Evolutionary conservation across 2,329 filamentous ascomycete genomes (phyloP).

Genomic region (Hypoxylon sp.): DNA sequence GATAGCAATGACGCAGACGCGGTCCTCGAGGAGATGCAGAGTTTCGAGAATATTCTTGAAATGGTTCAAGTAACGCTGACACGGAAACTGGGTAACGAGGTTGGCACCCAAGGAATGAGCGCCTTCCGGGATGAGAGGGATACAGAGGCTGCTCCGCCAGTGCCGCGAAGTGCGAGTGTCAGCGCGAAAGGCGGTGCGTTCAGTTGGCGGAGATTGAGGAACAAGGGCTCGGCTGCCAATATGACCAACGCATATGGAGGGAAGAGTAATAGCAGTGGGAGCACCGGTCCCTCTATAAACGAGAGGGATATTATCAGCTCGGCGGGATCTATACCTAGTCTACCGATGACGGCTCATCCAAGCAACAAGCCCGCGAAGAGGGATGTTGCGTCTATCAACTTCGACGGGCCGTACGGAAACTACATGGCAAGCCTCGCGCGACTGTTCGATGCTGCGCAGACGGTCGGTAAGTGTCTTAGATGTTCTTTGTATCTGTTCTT

Average conservation of each 20-base stretch:
- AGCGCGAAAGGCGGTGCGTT: conserved; percentile 84
- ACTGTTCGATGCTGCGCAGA: conserved; percentile 92
- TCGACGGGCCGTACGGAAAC: conserved; percentile 85
- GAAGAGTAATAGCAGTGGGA: conserved; percentile 57
- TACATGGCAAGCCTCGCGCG: conserved; percentile 94
- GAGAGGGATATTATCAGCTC: conserved; percentile 69
- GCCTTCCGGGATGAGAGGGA: conserved; percentile 61
- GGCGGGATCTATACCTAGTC: conserved; percentile 75
- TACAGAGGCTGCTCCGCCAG: conserved; percentile 53
- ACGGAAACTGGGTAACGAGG: conserved; percentile 93
- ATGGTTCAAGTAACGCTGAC: conserved; percentile 82
- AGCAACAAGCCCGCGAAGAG: conserved; percentile 79
- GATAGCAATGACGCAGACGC: conserved; percentile 93
- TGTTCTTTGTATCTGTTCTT: neutral
- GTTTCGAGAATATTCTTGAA: conserved; percentile 86
- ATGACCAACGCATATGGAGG: conserved; percentile 67
- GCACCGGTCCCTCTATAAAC: conserved; percentile 53
- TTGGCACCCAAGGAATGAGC: conserved; percentile 79
- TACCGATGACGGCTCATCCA: conserved; percentile 81
- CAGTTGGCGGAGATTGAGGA: conserved; percentile 90
- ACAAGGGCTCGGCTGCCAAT: conserved; percentile 84
- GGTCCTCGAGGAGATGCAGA: conserved; percentile 93
- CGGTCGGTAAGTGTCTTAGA: conserved; percentile 78
- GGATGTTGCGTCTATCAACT: conserved; percentile 77
- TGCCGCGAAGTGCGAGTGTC: conserved; percentile 71